phyloP scores from a whole-genome alignment of 1,284 basidiomycete species.

The Volvariella volvacea region DNA sequence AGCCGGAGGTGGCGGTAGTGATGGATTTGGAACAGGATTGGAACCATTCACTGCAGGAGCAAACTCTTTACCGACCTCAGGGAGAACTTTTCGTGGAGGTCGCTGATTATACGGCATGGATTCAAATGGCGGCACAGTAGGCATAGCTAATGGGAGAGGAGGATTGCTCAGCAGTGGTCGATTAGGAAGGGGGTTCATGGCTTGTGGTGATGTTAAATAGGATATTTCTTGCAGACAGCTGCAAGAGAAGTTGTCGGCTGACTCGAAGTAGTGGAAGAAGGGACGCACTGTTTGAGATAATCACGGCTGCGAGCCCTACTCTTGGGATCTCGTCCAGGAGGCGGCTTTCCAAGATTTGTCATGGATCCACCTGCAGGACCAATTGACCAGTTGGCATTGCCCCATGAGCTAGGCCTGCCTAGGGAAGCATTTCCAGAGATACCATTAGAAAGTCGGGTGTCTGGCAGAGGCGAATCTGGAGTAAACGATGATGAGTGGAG shows the following conservation, averaged over 20 bases:
- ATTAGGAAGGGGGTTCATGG: constrained; percentile 93
- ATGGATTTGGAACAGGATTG: constrained; percentile 42
- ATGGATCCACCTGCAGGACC: constrained; percentile 33
- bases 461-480: constrained; percentile 74
- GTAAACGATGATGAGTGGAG: constrained; percentile 6
- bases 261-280: neutral
- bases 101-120: constrained; percentile 67
- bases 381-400: constrained; percentile 40
- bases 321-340: constrained; percentile 83
- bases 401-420: constrained; percentile 52
- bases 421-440: constrained; percentile 29
- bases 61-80: constrained; percentile 70
- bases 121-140: constrained; percentile 68
- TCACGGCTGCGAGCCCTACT: constrained; percentile 91
- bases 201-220: constrained; percentile 93
- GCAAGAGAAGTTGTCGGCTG: constrained; percentile 8
- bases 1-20: constrained; percentile 37
- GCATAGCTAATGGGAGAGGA: constrained; percentile 56
- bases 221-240: constrained; percentile 97
- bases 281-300: constrained; percentile 89
- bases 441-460: constrained; percentile 58
- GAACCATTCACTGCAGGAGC: constrained; percentile 54
- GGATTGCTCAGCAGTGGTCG: constrained; percentile 68
- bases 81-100: constrained; percentile 63
- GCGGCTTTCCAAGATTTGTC: constrained; percentile 60